A percentile compares a stretch with the other conserved stretches of the same genome.
Conservation (phyloP, 495 filamentous ascomycete species). For the Hypoxylon subgilvum region DNA sequence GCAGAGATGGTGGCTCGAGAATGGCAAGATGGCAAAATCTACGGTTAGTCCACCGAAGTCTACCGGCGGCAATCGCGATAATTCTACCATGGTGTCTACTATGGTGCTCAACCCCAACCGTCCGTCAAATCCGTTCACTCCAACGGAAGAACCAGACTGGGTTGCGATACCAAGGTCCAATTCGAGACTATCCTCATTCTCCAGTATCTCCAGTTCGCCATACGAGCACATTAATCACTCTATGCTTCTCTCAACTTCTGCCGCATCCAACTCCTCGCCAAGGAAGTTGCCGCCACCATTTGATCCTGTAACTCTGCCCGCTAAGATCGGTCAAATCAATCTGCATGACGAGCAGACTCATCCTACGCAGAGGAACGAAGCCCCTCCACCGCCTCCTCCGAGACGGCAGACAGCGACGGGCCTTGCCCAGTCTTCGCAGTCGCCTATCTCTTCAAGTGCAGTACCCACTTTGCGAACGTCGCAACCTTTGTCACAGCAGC, state of each 20-base stretch:
- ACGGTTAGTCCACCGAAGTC: conserved; percentile 66
- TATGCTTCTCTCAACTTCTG: conserved; percentile 48
- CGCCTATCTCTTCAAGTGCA: conserved; percentile 4
- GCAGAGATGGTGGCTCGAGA: conserved; percentile 94
- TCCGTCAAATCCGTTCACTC: conserved; percentile 80
- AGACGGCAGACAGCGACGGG: conserved; percentile 47
- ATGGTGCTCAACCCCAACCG: conserved; percentile 72
- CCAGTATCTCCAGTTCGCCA: conserved; percentile 52
- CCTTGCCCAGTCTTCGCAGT: conserved; percentile 28
- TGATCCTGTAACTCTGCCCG: conserved; percentile 53
- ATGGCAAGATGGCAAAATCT: conserved; percentile 78
- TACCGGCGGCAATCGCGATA: conserved; percentile 42
- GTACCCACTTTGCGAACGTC: conserved; percentile 12
- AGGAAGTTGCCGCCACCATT: conserved; percentile 62
- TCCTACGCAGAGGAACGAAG: conserved; percentile 33
- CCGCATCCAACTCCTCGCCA: conserved; percentile 47
- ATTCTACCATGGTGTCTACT: conserved; percentile 39
- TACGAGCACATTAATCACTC: conserved; percentile 57
- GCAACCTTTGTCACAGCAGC: conserved; percentile 9
- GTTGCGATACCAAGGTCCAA: conserved; percentile 61
- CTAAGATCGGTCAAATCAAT: conserved; percentile 47
- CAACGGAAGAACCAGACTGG: conserved; percentile 78
- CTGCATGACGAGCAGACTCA: conserved; percentile 44
- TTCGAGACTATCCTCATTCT: conserved; percentile 53
- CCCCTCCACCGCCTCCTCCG: conserved; percentile 57